phyloP scores from a whole-genome alignment of 2,329 filamentous ascomycete species.

The Fusarium equiseti region DNA sequence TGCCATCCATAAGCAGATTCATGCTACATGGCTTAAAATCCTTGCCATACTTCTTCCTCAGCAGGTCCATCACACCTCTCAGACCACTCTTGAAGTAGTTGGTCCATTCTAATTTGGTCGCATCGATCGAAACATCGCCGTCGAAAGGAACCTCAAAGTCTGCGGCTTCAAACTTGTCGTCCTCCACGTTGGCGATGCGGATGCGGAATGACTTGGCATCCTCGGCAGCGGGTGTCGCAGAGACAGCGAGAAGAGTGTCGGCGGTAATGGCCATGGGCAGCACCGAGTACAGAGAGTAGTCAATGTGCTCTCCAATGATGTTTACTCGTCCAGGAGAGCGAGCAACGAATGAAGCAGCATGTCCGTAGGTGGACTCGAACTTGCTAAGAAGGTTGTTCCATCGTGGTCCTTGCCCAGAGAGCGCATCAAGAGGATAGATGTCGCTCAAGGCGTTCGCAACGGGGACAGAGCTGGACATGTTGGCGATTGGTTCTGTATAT shows the following conservation, averaged over 20 bases:
- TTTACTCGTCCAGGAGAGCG: constrained; percentile 95
- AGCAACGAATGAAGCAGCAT: constrained; percentile 81
- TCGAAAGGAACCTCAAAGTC: constrained; percentile 78
- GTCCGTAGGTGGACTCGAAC: constrained; percentile 79
- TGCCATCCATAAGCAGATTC: constrained; percentile 91
- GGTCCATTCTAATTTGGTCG: constrained; percentile 89
- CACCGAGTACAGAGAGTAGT: constrained; percentile 97
- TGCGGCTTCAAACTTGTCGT: constrained; percentile 78
- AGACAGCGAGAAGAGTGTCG: constrained; percentile 89
- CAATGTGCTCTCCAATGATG: constrained; percentile 99
- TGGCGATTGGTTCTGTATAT: background rate
- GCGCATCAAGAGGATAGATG: constrained; percentile 83
- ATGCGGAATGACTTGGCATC: constrained; percentile 71
- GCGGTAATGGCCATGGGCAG: constrained; percentile 95
- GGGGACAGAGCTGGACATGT: constrained; percentile 73
- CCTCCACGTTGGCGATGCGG: constrained; percentile 83
- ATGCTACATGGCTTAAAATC: constrained; percentile 77
- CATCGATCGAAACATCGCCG: constrained; percentile 81
- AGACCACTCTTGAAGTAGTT: constrained; percentile 98
- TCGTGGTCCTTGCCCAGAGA: constrained; percentile 74
- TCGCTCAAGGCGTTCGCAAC: constrained; percentile 79
- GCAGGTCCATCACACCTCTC: constrained; percentile 80
- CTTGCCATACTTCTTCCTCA: constrained; percentile 74
- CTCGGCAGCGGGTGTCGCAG: constrained; percentile 62
- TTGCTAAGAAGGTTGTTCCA: constrained; percentile 80